Evolutionary conservation across 1,284 basidiomycete species (phyloP), one percentile per base, ranked within the genome.

Genomic region (Trametes pubescens): DNA sequence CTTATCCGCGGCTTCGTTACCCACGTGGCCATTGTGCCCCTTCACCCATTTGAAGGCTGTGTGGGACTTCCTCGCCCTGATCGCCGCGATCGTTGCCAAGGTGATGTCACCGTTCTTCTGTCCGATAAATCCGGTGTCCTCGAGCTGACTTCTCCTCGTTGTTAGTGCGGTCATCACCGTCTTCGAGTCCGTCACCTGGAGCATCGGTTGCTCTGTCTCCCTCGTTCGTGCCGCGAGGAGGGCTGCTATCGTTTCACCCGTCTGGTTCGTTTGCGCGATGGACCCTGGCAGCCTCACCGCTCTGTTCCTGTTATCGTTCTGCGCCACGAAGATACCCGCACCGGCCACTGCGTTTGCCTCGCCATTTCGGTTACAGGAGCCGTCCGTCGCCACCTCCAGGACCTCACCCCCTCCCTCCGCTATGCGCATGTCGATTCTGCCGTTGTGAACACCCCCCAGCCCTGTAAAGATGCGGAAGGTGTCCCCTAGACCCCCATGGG

Each of bases 21-120:
- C 67, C 9, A 14, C 43, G 21, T 51, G 60, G 0, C 71, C 71
- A 0, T 34, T 16, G 46, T 78, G 76, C 0, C 74, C 73, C 64
- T 77, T 77, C 0, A 76, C 72, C 73, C 74, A 75, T 24, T 61
- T 38, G 34, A 78, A 66, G 11, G 34, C 32, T 0, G 72, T 77
- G 5, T 48, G 29, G 0, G 70, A 72, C 8, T 65, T 56, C 4
- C 72, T 29, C 4, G 10, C 8, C 24, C 69, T 49, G 0, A 76
- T 64, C 0, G 16, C 37, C 1, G 57, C 56, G 0, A 59, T 16
- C 3, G 48, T 22, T 2, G 65, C 69, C n/a, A 24, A 8, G 8
- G 49, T 43, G 4, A 58, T 2, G 46, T 11, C 6, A n/a, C 22
- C 37, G 35, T 64, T 64, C 7, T 51, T 59, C 0, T 37, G 21